Percentiles rank a stretch among this genome's conserved stretches.
Evolutionary conservation across 208 protist species (phyloP).

Genomic region (Crithidia bombi): DNA sequence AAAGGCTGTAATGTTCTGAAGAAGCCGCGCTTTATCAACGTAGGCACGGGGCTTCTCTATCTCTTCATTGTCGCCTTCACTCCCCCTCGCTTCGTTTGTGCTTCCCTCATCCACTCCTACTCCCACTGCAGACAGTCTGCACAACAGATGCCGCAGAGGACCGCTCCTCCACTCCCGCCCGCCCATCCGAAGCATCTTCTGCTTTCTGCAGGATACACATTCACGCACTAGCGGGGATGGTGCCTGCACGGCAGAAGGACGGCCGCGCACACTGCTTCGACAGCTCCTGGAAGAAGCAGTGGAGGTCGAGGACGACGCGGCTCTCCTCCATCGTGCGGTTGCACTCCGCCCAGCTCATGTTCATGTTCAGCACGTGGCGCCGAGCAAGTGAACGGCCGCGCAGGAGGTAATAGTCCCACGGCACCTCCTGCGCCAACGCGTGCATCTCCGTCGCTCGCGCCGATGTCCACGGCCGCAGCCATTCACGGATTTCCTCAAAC

Average conservation of each 20-base stretch:
- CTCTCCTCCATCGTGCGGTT: slow-evolving; percentile 41
- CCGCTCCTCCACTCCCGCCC: no score
- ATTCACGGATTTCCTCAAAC: slow-evolving; percentile 48
- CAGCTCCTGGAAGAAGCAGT: slow-evolving; percentile 41
- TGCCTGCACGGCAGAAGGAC: neutral
- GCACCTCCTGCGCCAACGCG: slow-evolving; percentile 59
- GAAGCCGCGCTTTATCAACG: neutral
- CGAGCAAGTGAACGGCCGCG: slow-evolving; percentile 40
- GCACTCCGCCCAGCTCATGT: slow-evolving; percentile 45
- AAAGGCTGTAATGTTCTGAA: neutral
- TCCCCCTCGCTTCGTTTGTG: no score
- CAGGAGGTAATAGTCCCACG: slow-evolving; percentile 83
- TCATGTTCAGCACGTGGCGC: slow-evolving; percentile 25
- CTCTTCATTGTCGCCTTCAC: no score
- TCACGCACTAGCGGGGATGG: neutral
- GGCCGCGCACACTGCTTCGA: slow-evolving; percentile 29
- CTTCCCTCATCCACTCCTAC: no score
- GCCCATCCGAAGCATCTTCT: no score
- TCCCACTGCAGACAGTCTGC: no score
- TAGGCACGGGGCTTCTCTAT: neutral
- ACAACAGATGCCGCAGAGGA: no score
- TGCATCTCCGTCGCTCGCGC: slow-evolving; percentile 20
- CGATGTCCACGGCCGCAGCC: slow-evolving; percentile 59
- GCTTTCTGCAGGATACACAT: neutral
- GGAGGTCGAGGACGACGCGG: slow-evolving; percentile 40